Base-by-base conservation (phyloP, 805 yeast genomes). In the Saccharomyces mikatae region DNA sequence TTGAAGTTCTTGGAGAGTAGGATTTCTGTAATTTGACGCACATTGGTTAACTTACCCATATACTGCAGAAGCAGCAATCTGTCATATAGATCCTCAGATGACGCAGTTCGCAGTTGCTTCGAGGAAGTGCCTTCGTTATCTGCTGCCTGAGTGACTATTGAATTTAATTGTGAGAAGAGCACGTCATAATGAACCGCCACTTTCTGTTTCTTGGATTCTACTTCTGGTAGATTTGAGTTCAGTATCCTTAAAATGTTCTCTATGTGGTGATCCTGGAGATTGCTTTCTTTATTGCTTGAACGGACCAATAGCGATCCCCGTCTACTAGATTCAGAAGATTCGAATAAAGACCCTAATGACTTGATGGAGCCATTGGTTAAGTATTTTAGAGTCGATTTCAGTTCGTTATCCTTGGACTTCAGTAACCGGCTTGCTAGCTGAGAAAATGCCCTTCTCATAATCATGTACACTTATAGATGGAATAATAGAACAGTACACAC, bases 121-220 rank as follows among this genome's bases (percentile, higher is more conserved):
- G 41, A 17, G 11, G 50, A 26, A 2, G 49, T 32, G 28, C 29
- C 29, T 27, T 52, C 49, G 48, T 28, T 26, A 27, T 55, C 48
- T 11, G 60, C 53, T 9, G 67, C 60, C 28, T 56, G 56, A 31
- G 57, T 66, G 3, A 62, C 65, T 32, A 64, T 57, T 11, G 57
- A 58, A 48, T 61, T 63, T 52, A 69, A 51, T 26, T 65, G 63
- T 8, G 61, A 55, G 56, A 65, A 62, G 28, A 65, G 58, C 6
- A 65, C 49, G 44, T 67, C 63, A 51, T 68, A 68, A 54, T 69
- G 71, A 1, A 59, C 57, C 24, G 67, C 62, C 4, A 66, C 62
- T 26, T 57, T 60, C 48, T 52, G 54, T 49, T 58, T 62, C 32
- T 61, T 57, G 3, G 49, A 32, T 6, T 63, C 62, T 6, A 61